Percentiles rank a stretch among this genome's conserved stretches.
phyloP scores from a whole-genome alignment of 2,329 filamentous ascomycete species.

The Cordyceps javanica region DNA sequence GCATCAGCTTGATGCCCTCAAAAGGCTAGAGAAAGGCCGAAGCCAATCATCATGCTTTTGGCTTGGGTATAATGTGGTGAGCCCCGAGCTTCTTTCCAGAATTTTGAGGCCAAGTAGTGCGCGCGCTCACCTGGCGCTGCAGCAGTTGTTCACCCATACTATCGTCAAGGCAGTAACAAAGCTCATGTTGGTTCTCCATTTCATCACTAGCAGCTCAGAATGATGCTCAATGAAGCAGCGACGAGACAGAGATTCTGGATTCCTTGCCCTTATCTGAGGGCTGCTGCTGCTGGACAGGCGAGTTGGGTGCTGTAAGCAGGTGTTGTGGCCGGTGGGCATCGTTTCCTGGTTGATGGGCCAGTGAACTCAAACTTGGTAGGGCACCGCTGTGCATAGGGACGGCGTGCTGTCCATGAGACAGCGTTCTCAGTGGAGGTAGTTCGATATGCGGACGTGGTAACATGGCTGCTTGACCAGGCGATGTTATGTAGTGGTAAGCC shows the following conservation, averaged over 20 bases:
- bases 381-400: slow-evolving; percentile 1
- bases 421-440: slow-evolving; percentile 31
- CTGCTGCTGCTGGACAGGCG: slow-evolving; percentile 17
- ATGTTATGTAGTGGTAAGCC: slow-evolving; percentile 56
- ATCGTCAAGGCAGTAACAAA: background rate
- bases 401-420: slow-evolving; percentile 1
- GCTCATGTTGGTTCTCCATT: background rate
- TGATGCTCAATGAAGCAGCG: slow-evolving; percentile 16
- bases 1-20: background rate
- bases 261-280: slow-evolving; percentile 13
- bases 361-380: slow-evolving; percentile 25
- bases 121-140: slow-evolving; percentile 8
- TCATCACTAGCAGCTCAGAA: background rate
- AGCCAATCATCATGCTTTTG: background rate
- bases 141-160: background rate
- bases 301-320: slow-evolving; percentile 24
- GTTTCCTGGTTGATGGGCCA: slow-evolving; percentile 9
- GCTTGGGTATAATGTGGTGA: background rate
- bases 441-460: slow-evolving; percentile 34
- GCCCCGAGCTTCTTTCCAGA: background rate
- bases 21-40: background rate
- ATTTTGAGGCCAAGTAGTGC: background rate
- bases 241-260: slow-evolving; percentile 21
- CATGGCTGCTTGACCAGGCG: slow-evolving; percentile 37
- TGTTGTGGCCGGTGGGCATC: slow-evolving; percentile 14